These are phyloP conservation scores for Boletus insuetus DNA, from an alignment of 768 basidiomycete genomes.

Conservation along the genomic window DNA sequence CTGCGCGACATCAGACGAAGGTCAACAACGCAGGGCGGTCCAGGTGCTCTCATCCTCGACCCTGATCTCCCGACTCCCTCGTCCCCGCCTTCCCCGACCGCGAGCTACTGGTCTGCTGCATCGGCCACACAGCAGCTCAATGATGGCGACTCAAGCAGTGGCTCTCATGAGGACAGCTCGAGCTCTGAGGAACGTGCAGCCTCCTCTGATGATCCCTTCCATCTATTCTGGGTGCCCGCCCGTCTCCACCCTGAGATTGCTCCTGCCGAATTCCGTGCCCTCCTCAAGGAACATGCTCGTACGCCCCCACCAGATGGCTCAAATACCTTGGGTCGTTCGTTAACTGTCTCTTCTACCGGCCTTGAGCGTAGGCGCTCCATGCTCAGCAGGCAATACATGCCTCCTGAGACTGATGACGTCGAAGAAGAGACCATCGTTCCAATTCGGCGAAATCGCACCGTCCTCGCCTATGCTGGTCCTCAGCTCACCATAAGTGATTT, in stretches of 20 bases:
- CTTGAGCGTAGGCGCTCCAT: conserved; percentile 89
- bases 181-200: conserved; percentile 32
- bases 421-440: conserved; percentile 73
- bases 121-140: conserved; percentile 33
- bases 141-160: conserved; percentile 45
- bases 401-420: conserved; percentile 70
- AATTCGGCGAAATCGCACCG: conserved; percentile 64
- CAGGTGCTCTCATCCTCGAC: conserved; percentile 82
- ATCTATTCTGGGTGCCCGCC: conserved; percentile 99
- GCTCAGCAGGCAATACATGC: conserved; percentile 92
- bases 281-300: conserved; percentile 90
- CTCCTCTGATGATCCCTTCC: conserved; percentile 74
- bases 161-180: conserved; percentile 40
- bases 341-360: conserved; percentile 41
- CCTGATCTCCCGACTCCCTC: conserved; percentile 85
- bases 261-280: conserved; percentile 91
- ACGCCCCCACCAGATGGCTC: conserved; percentile 50
- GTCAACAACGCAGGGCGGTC: conserved; percentile 69
- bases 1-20: conserved; percentile 81
- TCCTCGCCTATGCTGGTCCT: conserved; percentile 65
- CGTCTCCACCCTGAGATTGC: conserved; percentile 96
- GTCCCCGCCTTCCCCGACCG: conserved; percentile 56
- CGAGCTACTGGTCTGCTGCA: conserved; percentile 48
- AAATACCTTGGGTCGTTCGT: conserved; percentile 40
- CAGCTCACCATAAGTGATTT: conserved; percentile 91